Base-by-base conservation (phyloP, 2,329 filamentous ascomycete species). In the Trichoderma breve region DNA sequence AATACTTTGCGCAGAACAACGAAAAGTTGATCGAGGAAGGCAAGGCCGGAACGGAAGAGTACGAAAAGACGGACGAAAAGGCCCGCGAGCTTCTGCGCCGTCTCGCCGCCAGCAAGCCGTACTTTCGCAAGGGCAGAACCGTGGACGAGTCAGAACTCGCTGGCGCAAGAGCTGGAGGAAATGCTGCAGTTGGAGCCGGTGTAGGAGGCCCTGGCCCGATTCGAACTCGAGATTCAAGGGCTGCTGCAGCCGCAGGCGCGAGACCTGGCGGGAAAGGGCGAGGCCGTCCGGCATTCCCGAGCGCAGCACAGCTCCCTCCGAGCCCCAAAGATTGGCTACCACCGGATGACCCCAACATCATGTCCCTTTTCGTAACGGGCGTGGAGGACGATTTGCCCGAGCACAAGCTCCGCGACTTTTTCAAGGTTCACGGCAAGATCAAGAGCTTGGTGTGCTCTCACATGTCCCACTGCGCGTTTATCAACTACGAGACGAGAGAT, bases 1-100 rank as follows among this genome's bases (percentile, higher is more conserved):
- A 99, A 83, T 99, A 96, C 83, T 99, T 97, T 81, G 96, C 96
- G 15, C 96, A 99, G 80, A 96, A 98, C 80, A 95, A 98, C 82
- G 95, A 98, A 84, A 93, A 91, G 78, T 94, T 97, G 73, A 94
- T 99, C 64, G 95, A 98, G 79, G 95, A 98, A 76, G 96, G 96
- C 3, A 87, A 93, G 74, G 93, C 92, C 7, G 92, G 91, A 18
- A 86, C 93, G 9, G 96, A 98, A 79, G 94, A 93, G 75, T 98
- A 98, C 79, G 94, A 97, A 74, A 97, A 98, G 86, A 96, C 95
- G 2, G 96, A 99, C 77, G 95, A 98, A 79, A 98, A 98, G 82
- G 96, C 95, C 3, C 88, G 95, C 71, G 96, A 99, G 76, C 84
- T 99, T 14, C 81, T 99, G 72, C 88, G 93, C 75, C 87, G 94